Evolutionary conservation across 73 alveolate species (phyloP).

Genomic region (Effrenium voratum): DNA sequence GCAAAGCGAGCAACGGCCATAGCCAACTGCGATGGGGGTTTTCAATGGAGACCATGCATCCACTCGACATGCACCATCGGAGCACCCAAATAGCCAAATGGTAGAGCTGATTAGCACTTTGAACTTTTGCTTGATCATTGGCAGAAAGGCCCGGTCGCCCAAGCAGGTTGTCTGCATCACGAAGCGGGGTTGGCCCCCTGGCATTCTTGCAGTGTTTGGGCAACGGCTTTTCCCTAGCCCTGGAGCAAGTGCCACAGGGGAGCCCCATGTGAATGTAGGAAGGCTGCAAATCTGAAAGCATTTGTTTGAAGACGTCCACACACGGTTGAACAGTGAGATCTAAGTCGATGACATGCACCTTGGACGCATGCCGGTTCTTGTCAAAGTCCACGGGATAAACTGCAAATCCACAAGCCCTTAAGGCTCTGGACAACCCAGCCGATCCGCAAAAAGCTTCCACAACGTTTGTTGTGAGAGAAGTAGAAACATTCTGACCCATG

Average conservation of each 20-base stretch:
- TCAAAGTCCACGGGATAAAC: not conserved
- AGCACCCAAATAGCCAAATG: not conserved
- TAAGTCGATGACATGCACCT: not conserved
- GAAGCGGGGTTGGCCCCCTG: not conserved
- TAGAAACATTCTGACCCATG: not conserved
- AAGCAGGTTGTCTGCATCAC: not conserved
- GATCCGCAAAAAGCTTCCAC: not conserved
- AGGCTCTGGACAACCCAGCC: not conserved
- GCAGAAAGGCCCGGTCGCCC: not conserved
- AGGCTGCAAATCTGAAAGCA: not conserved
- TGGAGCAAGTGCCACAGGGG: slow-evolving; percentile 1
- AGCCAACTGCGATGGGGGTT: not conserved
- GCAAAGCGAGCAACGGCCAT: no score
- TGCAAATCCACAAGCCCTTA: not conserved
- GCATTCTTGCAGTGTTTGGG: not conserved
- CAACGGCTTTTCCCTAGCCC: not conserved
- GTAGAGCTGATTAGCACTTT: not conserved
- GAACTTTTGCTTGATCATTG: not conserved
- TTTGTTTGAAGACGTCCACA: not conserved
- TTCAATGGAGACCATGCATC: not conserved
- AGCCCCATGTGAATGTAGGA: not conserved
- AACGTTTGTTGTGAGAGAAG: not conserved
- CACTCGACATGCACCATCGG: not conserved
- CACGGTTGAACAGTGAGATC: not conserved
- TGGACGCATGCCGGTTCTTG: not conserved